Percentiles rank a stretch among this genome's conserved stretches.
Evolutionary conservation across 2,329 filamentous ascomycete species (phyloP).

Genomic region (Tolypocladium ovalisporum): DNA sequence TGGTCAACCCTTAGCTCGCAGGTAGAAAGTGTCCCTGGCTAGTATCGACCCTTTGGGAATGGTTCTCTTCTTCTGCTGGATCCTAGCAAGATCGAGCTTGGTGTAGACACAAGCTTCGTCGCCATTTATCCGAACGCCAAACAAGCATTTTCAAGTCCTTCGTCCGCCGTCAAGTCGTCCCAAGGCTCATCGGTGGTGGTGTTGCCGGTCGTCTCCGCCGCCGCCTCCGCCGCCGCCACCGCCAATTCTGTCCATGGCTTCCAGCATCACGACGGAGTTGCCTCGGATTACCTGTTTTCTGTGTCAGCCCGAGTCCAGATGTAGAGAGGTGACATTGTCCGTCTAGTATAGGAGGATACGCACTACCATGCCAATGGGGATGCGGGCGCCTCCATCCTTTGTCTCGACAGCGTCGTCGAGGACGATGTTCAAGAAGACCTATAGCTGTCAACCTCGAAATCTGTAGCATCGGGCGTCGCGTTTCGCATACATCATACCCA

Average conservation of each 20-base stretch:
- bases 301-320: not conserved
- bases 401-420: slow-evolving; percentile 95
- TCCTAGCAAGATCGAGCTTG: not conserved
- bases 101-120: slow-evolving; percentile 1
- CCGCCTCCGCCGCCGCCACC: not conserved
- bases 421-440: slow-evolving; percentile 98
- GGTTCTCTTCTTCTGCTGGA: not conserved
- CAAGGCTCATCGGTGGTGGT: slow-evolving; percentile 16
- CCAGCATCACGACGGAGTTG: slow-evolving; percentile 97
- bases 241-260: slow-evolving; percentile 62
- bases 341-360: slow-evolving; percentile 24
- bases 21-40: slow-evolving; percentile 2
- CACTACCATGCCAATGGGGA: slow-evolving; percentile 85
- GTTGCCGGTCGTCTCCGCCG: slow-evolving; percentile 43
- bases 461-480: not conserved
- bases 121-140: slow-evolving; percentile 23
- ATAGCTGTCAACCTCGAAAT: not conserved
- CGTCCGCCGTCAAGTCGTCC: slow-evolving; percentile 1
- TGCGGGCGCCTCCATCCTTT: slow-evolving; percentile 84
- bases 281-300: slow-evolving; percentile 73
- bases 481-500: slow-evolving; percentile 75
- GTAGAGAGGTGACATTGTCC: not conserved
- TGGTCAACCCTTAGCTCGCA: slow-evolving; percentile 19
- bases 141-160: slow-evolving; percentile 13
- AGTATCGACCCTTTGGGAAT: not conserved